These are phyloP conservation scores for Fusarium marasasianum DNA, from an alignment of 2,329 filamentous ascomycete species.

Conservation along the genomic window DNA sequence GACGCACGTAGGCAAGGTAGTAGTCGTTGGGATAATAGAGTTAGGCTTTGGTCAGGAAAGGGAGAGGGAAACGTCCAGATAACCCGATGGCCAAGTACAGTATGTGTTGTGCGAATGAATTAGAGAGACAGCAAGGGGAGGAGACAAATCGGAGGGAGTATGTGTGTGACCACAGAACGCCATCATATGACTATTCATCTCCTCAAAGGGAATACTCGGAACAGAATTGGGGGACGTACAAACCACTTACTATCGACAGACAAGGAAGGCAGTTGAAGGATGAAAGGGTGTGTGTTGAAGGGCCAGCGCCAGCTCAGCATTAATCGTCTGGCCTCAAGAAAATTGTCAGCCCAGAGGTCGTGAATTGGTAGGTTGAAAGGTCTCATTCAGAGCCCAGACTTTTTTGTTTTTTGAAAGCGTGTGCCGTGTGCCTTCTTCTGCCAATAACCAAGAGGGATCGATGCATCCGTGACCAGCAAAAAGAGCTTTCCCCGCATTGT, in stretches of 20 bases:
- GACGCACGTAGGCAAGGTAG: constrained; percentile 23
- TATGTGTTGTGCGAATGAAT: neutral
- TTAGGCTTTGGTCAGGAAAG: constrained; percentile 6
- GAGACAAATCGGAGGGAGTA: constrained; percentile 8
- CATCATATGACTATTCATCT: constrained; percentile 33
- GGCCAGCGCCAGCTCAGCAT: constrained; percentile 19
- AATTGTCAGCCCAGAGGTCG: constrained; percentile 13
- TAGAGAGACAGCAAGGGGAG: neutral
- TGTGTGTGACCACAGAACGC: constrained; percentile 27
- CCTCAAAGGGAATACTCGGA: constrained; percentile 25
- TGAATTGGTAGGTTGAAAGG: constrained; percentile 9
- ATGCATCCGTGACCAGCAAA: constrained; percentile 36
- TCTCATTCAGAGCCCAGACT: constrained; percentile 20
- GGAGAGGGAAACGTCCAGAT: neutral
- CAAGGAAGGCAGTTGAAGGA: constrained; percentile 4
- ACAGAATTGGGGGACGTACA: constrained; percentile 24
- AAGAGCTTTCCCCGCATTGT: constrained; percentile 32
- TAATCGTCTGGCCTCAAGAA: constrained; percentile 16
- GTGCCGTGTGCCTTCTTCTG: constrained; percentile 26
- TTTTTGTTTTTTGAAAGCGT: constrained; percentile 23
- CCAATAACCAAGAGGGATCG: constrained; percentile 17
- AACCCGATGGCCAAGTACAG: neutral
- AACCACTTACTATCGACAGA: constrained; percentile 4
- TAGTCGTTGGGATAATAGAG: constrained; percentile 1
- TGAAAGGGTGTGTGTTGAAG: constrained; percentile 25